Conservation (phyloP, 345 rosid species). For the Salix suchowensis region DNA sequence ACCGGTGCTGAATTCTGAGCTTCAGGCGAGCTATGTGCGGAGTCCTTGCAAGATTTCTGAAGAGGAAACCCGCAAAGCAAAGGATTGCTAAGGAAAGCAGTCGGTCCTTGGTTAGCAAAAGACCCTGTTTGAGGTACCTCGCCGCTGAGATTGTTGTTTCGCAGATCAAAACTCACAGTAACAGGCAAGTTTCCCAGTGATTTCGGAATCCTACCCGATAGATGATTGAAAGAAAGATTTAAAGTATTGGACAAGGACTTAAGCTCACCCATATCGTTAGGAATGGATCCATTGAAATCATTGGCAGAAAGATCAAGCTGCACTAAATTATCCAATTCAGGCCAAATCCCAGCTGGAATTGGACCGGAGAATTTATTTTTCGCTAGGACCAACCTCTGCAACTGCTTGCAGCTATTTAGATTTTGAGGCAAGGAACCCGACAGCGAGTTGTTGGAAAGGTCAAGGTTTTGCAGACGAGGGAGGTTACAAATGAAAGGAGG, state of each 20-base stretch:
- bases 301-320: conserved; percentile 88
- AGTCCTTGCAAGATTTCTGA: conserved; percentile 59
- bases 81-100: conserved; percentile 85
- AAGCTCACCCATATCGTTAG: conserved; percentile 66
- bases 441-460: conserved; percentile 73
- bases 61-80: conserved; percentile 87
- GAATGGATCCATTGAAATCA: conserved; percentile 56
- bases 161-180: conserved; percentile 80
- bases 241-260: conserved; percentile 68
- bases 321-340: conserved; percentile 52
- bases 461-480: conserved; percentile 80
- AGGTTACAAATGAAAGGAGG: conserved; percentile 75
- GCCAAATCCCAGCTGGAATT: conserved; percentile 78
- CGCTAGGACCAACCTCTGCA: conserved; percentile 74
- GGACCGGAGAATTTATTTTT: conserved; percentile 57
- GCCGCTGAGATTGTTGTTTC: conserved; percentile 72
- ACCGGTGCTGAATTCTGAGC: conserved; percentile 31
- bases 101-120: conserved; percentile 91
- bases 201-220: conserved; percentile 72
- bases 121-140: conserved; percentile 92
- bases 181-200: conserved; percentile 72
- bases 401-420: conserved; percentile 62
- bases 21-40: conserved; percentile 27
- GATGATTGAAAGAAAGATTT: conserved; percentile 73
- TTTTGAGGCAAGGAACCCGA: conserved; percentile 59